Conservation (phyloP, 148 eudicot genomes). For the Amaranthus cruentus region DNA sequence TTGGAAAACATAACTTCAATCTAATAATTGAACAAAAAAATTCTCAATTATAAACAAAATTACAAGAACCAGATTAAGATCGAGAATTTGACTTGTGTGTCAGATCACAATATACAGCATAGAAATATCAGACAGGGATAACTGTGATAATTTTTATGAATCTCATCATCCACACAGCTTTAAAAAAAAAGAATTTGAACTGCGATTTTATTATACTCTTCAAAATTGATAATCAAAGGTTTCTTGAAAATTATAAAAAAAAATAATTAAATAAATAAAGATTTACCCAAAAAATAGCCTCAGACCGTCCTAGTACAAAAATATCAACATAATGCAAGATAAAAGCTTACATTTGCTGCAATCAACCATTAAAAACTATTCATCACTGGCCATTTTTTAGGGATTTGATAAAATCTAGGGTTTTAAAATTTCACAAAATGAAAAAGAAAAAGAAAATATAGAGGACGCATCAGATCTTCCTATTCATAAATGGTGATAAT, state of each 20-base stretch:
- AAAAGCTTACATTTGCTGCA: conserved; percentile 18
- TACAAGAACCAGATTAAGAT: no score
- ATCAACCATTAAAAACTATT: conserved; percentile 11
- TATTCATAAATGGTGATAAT: conserved; percentile 22
- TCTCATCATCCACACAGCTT: conserved; percentile 39
- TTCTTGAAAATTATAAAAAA: neutral
- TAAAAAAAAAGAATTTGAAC: neutral
- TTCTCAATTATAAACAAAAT: no score
- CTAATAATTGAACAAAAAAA: no score
- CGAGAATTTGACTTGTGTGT: conserved; percentile 7
- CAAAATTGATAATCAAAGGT: neutral
- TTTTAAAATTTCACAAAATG: neutral
- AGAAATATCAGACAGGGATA: conserved; percentile 52
- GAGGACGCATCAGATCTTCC: conserved; percentile 57
- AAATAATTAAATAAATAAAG: neutral
- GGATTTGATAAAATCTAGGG: neutral
- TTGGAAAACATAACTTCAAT: no score
- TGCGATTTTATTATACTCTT: neutral
- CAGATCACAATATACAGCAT: conserved; percentile 43
- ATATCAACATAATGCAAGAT: conserved; percentile 33
- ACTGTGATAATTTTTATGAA: conserved; percentile 27
- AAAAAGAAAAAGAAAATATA: neutral
- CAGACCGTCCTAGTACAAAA: conserved; percentile 65
- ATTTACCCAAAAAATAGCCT: conserved; percentile 13
- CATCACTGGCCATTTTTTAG: conserved; percentile 26